phyloP scores from a whole-genome alignment of 441 rosid genomes.

The Populus hybrid region DNA sequence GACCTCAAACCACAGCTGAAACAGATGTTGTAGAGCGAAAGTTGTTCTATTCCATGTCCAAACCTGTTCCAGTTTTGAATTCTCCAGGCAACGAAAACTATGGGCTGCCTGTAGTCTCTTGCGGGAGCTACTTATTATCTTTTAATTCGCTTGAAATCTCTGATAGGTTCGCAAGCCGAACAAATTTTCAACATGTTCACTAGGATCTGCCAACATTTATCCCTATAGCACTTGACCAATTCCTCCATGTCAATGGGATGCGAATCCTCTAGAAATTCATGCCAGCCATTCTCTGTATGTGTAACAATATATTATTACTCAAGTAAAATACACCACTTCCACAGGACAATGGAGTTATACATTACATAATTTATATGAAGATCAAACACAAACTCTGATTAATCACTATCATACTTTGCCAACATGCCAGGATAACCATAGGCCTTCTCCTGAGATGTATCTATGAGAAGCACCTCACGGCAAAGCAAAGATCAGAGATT shows the following conservation, averaged over 20 bases:
- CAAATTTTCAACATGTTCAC: no score
- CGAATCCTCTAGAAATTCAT: no score
- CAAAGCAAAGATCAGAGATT: background rate
- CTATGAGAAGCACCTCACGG: background rate
- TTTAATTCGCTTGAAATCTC: constrained; percentile 18
- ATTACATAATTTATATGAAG: background rate
- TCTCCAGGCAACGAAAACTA: constrained; percentile 16
- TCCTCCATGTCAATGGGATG: no score
- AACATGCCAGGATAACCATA: background rate
- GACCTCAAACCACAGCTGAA: constrained; percentile 20
- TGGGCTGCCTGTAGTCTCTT: constrained; percentile 19
- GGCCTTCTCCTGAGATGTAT: background rate
- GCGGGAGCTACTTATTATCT: constrained; percentile 13
- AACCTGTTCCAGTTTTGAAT: constrained; percentile 27
- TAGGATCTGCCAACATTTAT: no score
- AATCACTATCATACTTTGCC: background rate
- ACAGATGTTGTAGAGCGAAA: constrained; percentile 25
- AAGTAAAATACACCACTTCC: background rate
- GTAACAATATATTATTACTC: background rate
- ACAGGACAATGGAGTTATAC: no score
- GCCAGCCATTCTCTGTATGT: no score
- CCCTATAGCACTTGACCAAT: no score
- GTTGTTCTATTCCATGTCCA: constrained; percentile 35
- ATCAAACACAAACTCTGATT: background rate
- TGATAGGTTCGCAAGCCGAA: background rate